Evolutionary conservation across 2,329 filamentous ascomycete genomes (phyloP).

Genomic region (Sclerotinia nivalis): DNA sequence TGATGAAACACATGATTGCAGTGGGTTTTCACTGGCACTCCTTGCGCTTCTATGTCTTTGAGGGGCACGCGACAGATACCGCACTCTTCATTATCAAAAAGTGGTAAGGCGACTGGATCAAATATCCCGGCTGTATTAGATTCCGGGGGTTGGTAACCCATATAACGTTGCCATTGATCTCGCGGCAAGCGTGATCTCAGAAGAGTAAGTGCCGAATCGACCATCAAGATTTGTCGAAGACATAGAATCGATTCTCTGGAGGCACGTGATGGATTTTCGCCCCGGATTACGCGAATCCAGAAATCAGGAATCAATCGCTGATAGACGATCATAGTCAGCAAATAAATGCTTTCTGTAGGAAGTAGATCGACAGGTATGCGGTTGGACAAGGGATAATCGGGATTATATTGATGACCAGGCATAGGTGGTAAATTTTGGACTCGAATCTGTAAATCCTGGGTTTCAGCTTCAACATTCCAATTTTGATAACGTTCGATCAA

Average conservation of each 20-base stretch:
- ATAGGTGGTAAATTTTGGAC: neutral
- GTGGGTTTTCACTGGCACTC: neutral
- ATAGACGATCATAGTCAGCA: neutral
- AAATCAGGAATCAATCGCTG: neutral
- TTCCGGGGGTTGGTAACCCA: neutral
- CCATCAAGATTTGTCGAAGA: neutral
- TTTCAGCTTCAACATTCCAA: neutral
- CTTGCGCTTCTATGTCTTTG: neutral
- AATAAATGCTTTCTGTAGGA: neutral
- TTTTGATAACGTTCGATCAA: neutral
- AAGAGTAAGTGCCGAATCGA: neutral
- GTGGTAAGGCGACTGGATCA: neutral
- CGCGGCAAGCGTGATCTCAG: neutral
- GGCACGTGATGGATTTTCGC: neutral
- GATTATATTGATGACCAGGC: neutral
- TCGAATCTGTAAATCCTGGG: neutral
- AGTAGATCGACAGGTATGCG: neutral
- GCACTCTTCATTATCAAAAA: neutral
- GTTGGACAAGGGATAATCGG: neutral
- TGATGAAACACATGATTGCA: neutral
- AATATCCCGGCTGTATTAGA: fast-evolving
- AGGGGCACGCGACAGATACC: neutral
- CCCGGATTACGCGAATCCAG: neutral
- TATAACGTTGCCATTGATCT: neutral
- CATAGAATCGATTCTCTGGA: neutral